A percentile compares a stretch with the other conserved stretches of the same genome.
phyloP scores from a whole-genome alignment of 139 green algal genomes.

The Chlorella ohadii region DNA sequence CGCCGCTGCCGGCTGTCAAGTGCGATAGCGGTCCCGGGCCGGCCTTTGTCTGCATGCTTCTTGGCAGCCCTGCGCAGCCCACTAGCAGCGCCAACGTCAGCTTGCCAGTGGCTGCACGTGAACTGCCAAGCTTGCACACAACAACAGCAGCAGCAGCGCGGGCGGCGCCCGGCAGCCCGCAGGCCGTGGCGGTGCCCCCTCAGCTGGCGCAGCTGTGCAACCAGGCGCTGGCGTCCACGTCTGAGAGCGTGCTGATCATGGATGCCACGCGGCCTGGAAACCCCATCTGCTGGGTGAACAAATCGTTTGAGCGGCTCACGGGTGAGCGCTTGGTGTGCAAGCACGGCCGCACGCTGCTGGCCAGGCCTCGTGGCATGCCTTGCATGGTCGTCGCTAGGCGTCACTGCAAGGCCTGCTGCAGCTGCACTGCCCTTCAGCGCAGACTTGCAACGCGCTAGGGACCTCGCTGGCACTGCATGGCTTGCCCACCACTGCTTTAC shows the following conservation, averaged over 20 bases:
- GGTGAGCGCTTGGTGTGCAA: conserved; percentile 44
- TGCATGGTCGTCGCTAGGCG: too few species aligned
- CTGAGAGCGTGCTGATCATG: conserved; percentile 36
- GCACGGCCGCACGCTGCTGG: too few species aligned
- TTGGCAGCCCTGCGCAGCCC: background rate
- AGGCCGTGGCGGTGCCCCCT: background rate
- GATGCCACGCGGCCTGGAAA: conserved; percentile 69
- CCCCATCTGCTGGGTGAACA: conserved; percentile 88
- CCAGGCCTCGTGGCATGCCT: too few species aligned
- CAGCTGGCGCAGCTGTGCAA: conserved; percentile 43
- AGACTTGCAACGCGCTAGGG: too few species aligned
- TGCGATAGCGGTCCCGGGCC: background rate
- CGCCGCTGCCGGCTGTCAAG: background rate
- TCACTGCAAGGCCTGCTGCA: too few species aligned
- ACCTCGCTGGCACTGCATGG: too few species aligned
- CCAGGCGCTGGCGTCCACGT: conserved; percentile 39
- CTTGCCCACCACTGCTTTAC: background rate
- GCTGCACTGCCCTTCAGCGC: too few species aligned
- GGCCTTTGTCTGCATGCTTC: conserved; percentile 18
- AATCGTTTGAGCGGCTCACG: conserved; percentile 83
- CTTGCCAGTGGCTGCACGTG: background rate
- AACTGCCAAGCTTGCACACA: too few species aligned
- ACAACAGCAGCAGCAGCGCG: too few species aligned
- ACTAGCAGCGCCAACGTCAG: background rate
- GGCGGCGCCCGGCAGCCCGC: background rate